phyloP scores from a whole-genome alignment of 495 filamentous ascomycete species.

The Extremus antarcticus region DNA sequence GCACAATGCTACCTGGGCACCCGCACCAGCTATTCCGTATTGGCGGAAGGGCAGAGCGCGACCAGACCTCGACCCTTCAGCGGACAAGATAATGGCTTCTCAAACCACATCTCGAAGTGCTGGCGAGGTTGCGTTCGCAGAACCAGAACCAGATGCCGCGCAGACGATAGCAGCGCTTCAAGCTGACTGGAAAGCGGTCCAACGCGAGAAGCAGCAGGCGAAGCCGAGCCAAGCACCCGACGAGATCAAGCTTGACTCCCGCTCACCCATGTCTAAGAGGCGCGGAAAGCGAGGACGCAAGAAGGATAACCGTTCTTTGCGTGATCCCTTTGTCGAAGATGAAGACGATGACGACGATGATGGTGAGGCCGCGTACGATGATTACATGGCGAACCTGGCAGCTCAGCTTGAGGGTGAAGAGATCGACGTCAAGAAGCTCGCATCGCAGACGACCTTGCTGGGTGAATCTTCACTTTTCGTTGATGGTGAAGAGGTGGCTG shows the following conservation, averaged over 20 bases:
- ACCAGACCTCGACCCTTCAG: neutral
- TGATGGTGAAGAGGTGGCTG: constrained; percentile 9
- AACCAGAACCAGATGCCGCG: neutral
- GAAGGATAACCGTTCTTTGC: constrained; percentile 11
- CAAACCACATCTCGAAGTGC: neutral
- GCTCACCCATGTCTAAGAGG: constrained; percentile 4
- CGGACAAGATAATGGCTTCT: neutral
- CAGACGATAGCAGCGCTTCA: constrained; percentile 6
- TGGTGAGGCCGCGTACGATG: constrained; percentile 18
- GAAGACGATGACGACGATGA: constrained; percentile 20
- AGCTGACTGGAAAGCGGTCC: constrained; percentile 5
- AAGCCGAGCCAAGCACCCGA: neutral
- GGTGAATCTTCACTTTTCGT: constrained; percentile 11
- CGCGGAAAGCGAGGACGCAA: constrained; percentile 15
- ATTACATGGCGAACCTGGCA: constrained; percentile 18
- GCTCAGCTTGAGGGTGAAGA: constrained; percentile 11
- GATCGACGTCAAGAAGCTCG: neutral
- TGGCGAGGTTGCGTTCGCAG: neutral
- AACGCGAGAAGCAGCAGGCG: constrained; percentile 6
- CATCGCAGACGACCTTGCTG: neutral
- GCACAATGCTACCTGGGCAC: neutral
- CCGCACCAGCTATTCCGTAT: neutral
- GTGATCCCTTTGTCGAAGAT: constrained; percentile 11
- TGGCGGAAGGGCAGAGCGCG: neutral
- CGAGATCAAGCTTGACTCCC: neutral